Evolutionary conservation across 2,329 filamentous ascomycete species (phyloP), one percentile per base, ranked within the genome.

Genomic region (Diaporthe humulicola): DNA sequence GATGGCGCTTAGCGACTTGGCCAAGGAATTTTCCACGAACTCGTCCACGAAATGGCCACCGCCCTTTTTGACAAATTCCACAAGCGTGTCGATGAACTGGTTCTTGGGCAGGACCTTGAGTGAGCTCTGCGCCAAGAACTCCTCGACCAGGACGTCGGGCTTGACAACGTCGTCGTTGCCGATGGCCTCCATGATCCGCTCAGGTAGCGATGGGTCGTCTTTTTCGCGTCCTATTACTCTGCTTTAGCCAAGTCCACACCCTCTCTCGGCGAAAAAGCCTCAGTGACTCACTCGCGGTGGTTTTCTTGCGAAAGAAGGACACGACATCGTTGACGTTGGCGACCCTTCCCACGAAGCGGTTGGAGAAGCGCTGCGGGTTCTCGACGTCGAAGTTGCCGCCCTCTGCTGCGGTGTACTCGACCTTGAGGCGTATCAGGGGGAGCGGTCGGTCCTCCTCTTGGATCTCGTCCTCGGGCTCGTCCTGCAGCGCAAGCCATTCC

Each of bases 301-400:
- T 90, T 84, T 98, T 98, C 85, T 96, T 98, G 73, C 95, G 91
- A 83, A 98, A 93, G 82, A 98, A 98, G 80, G 96, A 94, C 0
- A 99, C 92, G 0, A 99, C 95, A 79, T 99, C 97, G 78, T 96
- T 97, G 14, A 93, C 92, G 81, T 99, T 99, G 75, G 97, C 97
- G 1, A 99, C 96, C 80, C 92, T 94, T n/a, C 92, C 93, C 1
- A 93, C 89, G 79, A 98, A 99, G 3, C 95, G 91, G 81, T 98
- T 98, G 0, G 96, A 98, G 80, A 98, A 98, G 12, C 97, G 92
- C 82, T 98, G 97, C 0, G 97, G 96, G 76, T 99, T 99, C 82
- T 98, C 97, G 77, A 94, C 93, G 78, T 98, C 94, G 80, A 95
- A 99, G 48, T 92, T 91, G 19, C 95, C 94, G 5, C 95, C 95